Evolutionary conservation across 805 yeast species (phyloP).

Genomic region (Metschnikowia aberdeeniae): DNA sequence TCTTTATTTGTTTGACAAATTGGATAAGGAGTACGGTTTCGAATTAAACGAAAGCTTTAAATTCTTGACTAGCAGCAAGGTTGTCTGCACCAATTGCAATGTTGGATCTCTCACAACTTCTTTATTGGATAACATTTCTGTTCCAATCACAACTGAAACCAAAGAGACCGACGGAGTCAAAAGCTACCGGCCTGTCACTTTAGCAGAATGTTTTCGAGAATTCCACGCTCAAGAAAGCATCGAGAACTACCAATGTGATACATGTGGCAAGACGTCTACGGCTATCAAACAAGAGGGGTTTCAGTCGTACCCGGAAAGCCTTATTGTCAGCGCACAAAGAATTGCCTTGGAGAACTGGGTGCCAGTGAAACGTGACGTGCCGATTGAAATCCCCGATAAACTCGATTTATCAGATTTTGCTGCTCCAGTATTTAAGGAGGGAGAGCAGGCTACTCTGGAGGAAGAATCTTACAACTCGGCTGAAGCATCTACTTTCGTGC

Average conservation of each 20-base stretch:
- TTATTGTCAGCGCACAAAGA: constrained; percentile 72
- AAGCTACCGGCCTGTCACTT: constrained; percentile 44
- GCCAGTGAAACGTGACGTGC: constrained; percentile 77
- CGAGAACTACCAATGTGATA: constrained; percentile 58
- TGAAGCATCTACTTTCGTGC: constrained; percentile 34
- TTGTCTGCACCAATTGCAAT: constrained; percentile 55
- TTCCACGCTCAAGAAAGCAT: constrained; percentile 49
- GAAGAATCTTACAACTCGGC: constrained; percentile 22
- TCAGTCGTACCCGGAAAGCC: constrained; percentile 61
- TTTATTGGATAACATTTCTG: constrained; percentile 57
- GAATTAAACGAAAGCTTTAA: constrained; percentile 57
- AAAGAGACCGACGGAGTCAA: constrained; percentile 43
- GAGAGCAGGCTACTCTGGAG: constrained; percentile 3
- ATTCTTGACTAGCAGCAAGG: constrained; percentile 60
- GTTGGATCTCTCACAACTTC: constrained; percentile 57
- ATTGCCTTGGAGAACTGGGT: constrained; percentile 86
- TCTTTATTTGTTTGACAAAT: constrained; percentile 56
- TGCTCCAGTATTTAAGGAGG: constrained; percentile 39
- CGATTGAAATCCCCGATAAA: constrained; percentile 48
- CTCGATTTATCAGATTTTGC: constrained; percentile 43
- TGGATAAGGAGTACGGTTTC: constrained; percentile 45
- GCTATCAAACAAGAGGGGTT: constrained; percentile 45
- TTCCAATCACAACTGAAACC: constrained; percentile 49
- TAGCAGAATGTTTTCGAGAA: constrained; percentile 46
- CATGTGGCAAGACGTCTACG: constrained; percentile 38